phyloP scores from a whole-genome alignment of 1,284 basidiomycete species.

The Trichosporon sp. region DNA sequence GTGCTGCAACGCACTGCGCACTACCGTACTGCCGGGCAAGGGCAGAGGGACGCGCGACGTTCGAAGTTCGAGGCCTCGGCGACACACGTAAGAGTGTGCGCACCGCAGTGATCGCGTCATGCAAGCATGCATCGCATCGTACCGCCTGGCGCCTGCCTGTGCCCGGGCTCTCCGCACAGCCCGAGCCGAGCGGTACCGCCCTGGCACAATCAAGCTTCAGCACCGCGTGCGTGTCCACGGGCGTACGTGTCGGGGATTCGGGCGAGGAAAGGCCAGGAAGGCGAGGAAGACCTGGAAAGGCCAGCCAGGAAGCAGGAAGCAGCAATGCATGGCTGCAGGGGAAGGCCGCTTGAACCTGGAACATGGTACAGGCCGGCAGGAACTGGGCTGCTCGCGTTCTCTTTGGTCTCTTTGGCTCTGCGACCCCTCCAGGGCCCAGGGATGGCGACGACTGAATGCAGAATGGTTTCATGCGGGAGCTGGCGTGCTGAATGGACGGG shows the following conservation, averaged over 20 bases:
- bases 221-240: background rate
- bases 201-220: background rate
- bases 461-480: constrained; percentile 4
- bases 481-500: background rate
- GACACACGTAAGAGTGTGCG: background rate
- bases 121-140: background rate
- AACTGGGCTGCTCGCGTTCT: background rate
- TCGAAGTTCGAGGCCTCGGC: background rate
- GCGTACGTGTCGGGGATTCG: too few relatives aligned
- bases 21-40: background rate
- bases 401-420: background rate
- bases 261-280: background rate
- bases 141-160: background rate
- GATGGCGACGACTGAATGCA: background rate
- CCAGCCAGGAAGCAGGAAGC: background rate
- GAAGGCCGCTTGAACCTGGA: background rate
- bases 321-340: background rate
- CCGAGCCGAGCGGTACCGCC: background rate
- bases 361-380: background rate
- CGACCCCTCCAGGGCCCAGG: constrained; percentile 1
- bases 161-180: too few relatives aligned
- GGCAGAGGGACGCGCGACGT: background rate
- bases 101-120: background rate
- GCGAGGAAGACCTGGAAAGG: background rate
- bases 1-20: background rate